A percentile compares a stretch with the other conserved stretches of the same genome.
phyloP scores from a whole-genome alignment of 2,329 filamentous ascomycete genomes.

The Microascus cirrosus region DNA sequence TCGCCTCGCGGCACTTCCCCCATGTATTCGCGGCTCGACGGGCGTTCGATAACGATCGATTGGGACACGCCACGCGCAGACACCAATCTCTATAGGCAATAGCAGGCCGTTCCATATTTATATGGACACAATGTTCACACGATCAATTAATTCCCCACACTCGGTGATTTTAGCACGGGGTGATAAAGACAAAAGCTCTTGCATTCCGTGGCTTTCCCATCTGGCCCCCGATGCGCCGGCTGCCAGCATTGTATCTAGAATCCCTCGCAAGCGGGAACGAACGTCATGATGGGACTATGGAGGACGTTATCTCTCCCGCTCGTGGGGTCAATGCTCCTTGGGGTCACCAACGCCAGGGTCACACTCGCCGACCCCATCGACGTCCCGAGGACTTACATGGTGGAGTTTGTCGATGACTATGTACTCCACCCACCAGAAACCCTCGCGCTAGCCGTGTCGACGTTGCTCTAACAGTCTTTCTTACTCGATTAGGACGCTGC shows the following conservation, averaged over 20 bases:
- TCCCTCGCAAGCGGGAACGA: background rate
- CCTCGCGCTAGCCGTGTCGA: too few species aligned
- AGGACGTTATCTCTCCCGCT: background rate
- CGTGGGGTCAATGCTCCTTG: background rate
- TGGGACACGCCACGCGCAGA: background rate
- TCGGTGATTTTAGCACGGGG: background rate
- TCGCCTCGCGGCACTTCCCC: background rate
- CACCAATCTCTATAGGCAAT: background rate
- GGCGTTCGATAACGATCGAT: background rate
- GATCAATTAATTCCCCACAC: background rate
- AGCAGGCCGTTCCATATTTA: background rate
- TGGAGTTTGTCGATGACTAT: conserved; percentile 4
- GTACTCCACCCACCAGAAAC: background rate
- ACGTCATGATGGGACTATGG: background rate
- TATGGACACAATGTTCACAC: background rate
- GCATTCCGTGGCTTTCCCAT: background rate
- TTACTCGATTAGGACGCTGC: background rate
- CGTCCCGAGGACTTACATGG: conserved; percentile 2
- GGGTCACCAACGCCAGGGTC: conserved; percentile 1
- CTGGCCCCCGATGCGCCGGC: too few species aligned
- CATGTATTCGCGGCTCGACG: background rate
- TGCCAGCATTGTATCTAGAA: background rate
- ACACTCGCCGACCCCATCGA: background rate
- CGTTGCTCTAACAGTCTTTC: background rate
- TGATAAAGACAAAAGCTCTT: background rate